Base-by-base conservation (phyloP, 106 monocot genomes). In the Allium cepa region DNA sequence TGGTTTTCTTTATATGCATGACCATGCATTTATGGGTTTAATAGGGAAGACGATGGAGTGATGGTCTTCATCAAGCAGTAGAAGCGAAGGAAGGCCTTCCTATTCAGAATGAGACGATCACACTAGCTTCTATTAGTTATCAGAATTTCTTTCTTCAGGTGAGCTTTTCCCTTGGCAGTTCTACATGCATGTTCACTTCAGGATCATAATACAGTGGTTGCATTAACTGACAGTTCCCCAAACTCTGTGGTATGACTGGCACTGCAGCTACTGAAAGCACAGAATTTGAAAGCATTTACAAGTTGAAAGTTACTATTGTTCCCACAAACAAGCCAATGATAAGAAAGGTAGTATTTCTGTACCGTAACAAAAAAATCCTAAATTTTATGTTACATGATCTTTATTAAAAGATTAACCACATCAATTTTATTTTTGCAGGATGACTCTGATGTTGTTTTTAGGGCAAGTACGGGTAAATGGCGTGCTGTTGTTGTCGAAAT, bases 261-360 rank as follows among this genome's bases (percentile, higher is more conserved):
- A 97, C 96, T 70, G 96, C 96, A 63, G 92, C 96, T 47, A 97
- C 96, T 60, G 96, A 97, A 66, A 84, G 76, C 69, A 76, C 81
- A 46, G 96, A 97, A 79, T 97, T 97, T 75, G 96, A 97, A 74
- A 97, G 96, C 84, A 97, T 97, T 73, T 97, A 97, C 69, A 97
- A 97, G 52, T 68, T 97, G 60, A 92, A 97, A 75, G 96, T 97
- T 62, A 86, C 96, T 60, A 75, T 92, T 69, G 85, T 88, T 28
- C 92, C 92, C 59, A 92, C 92, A 73, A 92, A 92, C 69, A 92
- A 92, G 61, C 96, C 96, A 66, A 92, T 97, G 96, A 88, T 97
- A 76, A 85, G 96, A 79, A 92, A 89, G 95, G 95, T 96, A 76
- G 53, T 15, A 12, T 55, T 55, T 55, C 53, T 55, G 53, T 55